phyloP scores from a whole-genome alignment of 495 filamentous ascomycete species.

The Aspergillus carlsbadensis region DNA sequence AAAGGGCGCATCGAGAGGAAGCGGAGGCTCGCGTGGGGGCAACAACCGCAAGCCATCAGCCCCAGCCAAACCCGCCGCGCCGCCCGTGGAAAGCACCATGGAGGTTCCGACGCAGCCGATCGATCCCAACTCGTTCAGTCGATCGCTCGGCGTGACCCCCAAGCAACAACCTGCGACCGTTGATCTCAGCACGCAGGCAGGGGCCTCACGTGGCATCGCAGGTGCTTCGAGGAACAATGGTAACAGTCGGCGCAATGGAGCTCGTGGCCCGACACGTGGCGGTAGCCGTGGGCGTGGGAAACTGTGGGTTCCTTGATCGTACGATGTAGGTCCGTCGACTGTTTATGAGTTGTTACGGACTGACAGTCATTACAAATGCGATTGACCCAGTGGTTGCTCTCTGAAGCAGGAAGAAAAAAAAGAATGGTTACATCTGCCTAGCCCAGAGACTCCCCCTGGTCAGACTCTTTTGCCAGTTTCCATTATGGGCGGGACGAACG shows the following conservation, averaged over 20 bases:
- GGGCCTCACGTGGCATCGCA: constrained; percentile 37
- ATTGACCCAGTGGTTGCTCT: constrained; percentile 25
- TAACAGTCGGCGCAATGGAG: constrained; percentile 33
- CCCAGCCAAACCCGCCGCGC: constrained; percentile 25
- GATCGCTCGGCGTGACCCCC: constrained; percentile 30
- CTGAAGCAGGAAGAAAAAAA: constrained; percentile 18
- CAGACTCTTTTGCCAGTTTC: constrained; percentile 19
- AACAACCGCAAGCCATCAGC: constrained; percentile 26
- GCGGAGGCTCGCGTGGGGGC: constrained; percentile 36
- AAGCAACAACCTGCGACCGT: constrained; percentile 31
- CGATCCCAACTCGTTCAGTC: constrained; percentile 56
- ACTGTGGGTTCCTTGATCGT: constrained; percentile 53
- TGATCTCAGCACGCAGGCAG: constrained; percentile 39
- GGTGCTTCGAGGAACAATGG: constrained; percentile 37
- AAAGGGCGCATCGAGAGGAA: constrained; percentile 39
- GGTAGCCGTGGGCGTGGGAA: constrained; percentile 46
- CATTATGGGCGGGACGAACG: constrained; percentile 18
- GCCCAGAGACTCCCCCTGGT: too few relatives aligned
- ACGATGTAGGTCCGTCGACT: constrained; percentile 23
- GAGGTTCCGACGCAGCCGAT: constrained; percentile 53
- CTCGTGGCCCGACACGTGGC: constrained; percentile 34
- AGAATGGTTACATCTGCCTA: constrained; percentile 17
- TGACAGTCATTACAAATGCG: constrained; percentile 15
- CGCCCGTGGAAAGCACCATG: constrained; percentile 29
- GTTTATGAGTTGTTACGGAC: constrained; percentile 25